Percentiles rank a stretch among this genome's conserved stretches.
These are phyloP conservation scores for Zancudomyces culisetae DNA, from an alignment of 371 early-diverging fungal genomes.

Conservation along the genomic window DNA sequence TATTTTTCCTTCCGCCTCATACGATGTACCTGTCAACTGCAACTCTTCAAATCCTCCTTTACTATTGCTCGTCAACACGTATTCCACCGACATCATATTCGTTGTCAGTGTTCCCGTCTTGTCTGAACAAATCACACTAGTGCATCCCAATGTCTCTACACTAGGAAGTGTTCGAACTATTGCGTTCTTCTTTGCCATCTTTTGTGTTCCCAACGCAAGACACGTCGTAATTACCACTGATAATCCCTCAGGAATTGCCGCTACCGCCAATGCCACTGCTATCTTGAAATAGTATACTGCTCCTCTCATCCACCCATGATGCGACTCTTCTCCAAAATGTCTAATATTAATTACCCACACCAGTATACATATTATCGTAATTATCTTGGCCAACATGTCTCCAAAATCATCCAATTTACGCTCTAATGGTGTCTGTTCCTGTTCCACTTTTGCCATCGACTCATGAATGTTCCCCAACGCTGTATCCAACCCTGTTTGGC, in stretches of 20 bases:
- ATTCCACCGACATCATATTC: slow-evolving; percentile 49
- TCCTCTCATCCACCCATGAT: slow-evolving; percentile 74
- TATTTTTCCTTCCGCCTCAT: slow-evolving; percentile 38
- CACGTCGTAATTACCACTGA: slow-evolving; percentile 73
- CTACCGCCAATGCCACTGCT: slow-evolving; percentile 72
- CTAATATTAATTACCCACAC: slow-evolving; percentile 45
- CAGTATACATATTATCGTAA: slow-evolving; percentile 26
- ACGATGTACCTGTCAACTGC: slow-evolving; percentile 46
- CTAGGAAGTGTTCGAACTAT: slow-evolving; percentile 73
- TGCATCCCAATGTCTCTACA: slow-evolving; percentile 74
- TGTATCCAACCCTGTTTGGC: slow-evolving; percentile 66
- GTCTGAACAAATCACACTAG: slow-evolving; percentile 82
- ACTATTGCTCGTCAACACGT: slow-evolving; percentile 27
- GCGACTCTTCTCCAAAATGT: slow-evolving; percentile 26
- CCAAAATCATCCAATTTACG: slow-evolving; percentile 22
- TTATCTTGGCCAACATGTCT: slow-evolving; percentile 42
- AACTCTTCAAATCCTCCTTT: slow-evolving; percentile 34
- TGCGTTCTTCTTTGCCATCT: slow-evolving; percentile 69
- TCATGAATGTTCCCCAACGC: slow-evolving; percentile 81
- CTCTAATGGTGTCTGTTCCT: background rate
- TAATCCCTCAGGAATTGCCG: slow-evolving; percentile 88
- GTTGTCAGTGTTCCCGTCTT: slow-evolving; percentile 61
- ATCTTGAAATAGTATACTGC: slow-evolving; percentile 71
- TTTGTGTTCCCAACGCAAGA: slow-evolving; percentile 72
- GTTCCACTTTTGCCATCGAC: slow-evolving; percentile 38